phyloP scores from a whole-genome alignment of 768 basidiomycete species.

The Psilocybe tampanensis region DNA sequence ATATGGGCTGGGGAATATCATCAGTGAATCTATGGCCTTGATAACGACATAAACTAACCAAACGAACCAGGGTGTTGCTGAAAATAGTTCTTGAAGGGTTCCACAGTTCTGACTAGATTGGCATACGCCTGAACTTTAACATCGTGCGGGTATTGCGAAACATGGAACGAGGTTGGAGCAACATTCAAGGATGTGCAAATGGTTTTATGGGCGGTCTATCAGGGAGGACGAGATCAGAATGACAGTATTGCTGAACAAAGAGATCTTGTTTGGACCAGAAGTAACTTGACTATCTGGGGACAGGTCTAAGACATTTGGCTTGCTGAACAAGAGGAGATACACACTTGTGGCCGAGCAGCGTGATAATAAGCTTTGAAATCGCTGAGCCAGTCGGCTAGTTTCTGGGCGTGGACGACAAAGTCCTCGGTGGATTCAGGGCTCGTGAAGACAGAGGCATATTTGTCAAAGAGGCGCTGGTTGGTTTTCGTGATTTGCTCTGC shows the following conservation, averaged over 20 bases:
- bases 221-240: neutral
- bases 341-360: conserved; percentile 50
- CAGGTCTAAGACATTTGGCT: neutral
- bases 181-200: conserved; percentile 31
- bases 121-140: conserved; percentile 38
- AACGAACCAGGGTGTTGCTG: conserved; percentile 29
- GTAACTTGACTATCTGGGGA: conserved; percentile 49
- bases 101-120: conserved; percentile 32
- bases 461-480: conserved; percentile 43
- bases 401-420: conserved; percentile 32
- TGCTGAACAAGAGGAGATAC: conserved; percentile 8
- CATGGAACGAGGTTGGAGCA: conserved; percentile 30
- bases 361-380: conserved; percentile 56
- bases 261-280: conserved; percentile 37
- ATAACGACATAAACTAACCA: conserved; percentile 25
- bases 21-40: neutral
- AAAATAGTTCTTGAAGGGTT: conserved; percentile 32
- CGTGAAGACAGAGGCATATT: conserved; percentile 33
- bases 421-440: conserved; percentile 24
- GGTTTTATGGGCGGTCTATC: conserved; percentile 42
- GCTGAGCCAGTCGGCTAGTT: conserved; percentile 46
- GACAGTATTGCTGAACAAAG: neutral
- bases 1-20: neutral
- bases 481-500: conserved; percentile 21
- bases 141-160: conserved; percentile 27